Conservation (phyloP, 345 rosid genomes). For the Gossypium mustelinum region DNA sequence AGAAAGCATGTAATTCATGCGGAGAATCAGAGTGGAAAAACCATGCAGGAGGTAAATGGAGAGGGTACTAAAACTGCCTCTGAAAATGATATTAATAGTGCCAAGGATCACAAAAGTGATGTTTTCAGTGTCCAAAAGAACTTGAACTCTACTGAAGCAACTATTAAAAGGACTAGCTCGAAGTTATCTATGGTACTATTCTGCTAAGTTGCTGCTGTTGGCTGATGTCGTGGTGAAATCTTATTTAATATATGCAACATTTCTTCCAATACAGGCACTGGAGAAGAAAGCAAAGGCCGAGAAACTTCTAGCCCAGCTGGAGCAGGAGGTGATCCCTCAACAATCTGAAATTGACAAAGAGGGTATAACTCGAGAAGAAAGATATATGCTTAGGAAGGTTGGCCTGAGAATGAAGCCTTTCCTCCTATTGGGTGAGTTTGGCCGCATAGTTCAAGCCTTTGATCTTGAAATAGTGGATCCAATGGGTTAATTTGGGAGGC, state of each 20-base stretch:
- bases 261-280: conserved; percentile 44
- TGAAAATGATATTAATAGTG: conserved; percentile 22
- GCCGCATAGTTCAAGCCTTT: background rate
- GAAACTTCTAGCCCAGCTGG: conserved; percentile 60
- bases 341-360: conserved; percentile 65
- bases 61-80: conserved; percentile 16
- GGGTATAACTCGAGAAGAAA: conserved; percentile 82
- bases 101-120: conserved; percentile 22
- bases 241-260: conserved; percentile 16
- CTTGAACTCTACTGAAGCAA: conserved; percentile 41
- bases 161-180: conserved; percentile 48
- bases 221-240: conserved; percentile 12
- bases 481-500: background rate
- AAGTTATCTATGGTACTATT: conserved; percentile 67
- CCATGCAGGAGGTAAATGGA: conserved; percentile 22
- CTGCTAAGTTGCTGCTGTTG: conserved; percentile 21
- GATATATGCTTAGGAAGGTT: conserved; percentile 82
- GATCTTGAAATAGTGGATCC: conserved; percentile 10
- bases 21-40: conserved; percentile 30
- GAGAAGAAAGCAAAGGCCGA: conserved; percentile 86
- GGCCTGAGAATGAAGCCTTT: conserved; percentile 95
- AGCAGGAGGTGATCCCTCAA: conserved; percentile 40
- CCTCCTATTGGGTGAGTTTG: conserved; percentile 70
- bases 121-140: conserved; percentile 29
- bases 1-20: conserved; percentile 39